Evolutionary conservation across 2,329 filamentous ascomycete genomes (phyloP), one percentile per base, ranked within the genome.

Genomic region (Microsporum ferrugineum): DNA sequence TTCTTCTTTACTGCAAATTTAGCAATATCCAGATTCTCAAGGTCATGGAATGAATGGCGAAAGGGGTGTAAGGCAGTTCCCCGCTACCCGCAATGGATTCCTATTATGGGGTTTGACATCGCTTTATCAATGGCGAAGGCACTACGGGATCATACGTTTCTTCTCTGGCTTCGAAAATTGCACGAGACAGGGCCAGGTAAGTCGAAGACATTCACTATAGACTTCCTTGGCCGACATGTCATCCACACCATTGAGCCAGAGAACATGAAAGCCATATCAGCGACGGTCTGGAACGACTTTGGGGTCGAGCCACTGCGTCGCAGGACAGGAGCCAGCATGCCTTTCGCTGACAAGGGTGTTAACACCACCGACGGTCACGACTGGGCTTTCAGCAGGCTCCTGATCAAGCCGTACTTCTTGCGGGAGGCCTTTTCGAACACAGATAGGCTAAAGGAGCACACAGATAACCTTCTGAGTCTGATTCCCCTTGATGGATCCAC

Each of bases 341-440:
- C 60, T 1, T 57, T 58, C 12, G 55, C 36, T 1, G 53, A 47
- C 7, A 57, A 57, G 8, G 60, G 60, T 0, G 55, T 62, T 6
- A 65, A 62, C 53, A 62, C 59, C 17, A 51, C 47, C 14, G 61
- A 65, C 38, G 60, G 61, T 10, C 5, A 64, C 2, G 49, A 63
- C 5, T 64, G 61, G 64, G 57, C 17, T 2, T 61, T 60, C 17
- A 60, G 51, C 36, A 53, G 61, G 3, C 39, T 41, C 6, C 57
- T 64, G 36, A 63, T 63, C 41, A 64, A 63, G 38, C 63, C 63
- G 2, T 65, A 49, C 29, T 64, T 64, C 39, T n/a, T 57, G 3
- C 60, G 61, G 8, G 58, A 58, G 2, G 61, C 31, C 23, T 65
- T 43, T 39, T 23, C 60, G 2, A 55, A 57, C 39, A 43, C 27